phyloP scores from a whole-genome alignment of 148 eudicot species.

The Arctostaphylos glauca region DNA sequence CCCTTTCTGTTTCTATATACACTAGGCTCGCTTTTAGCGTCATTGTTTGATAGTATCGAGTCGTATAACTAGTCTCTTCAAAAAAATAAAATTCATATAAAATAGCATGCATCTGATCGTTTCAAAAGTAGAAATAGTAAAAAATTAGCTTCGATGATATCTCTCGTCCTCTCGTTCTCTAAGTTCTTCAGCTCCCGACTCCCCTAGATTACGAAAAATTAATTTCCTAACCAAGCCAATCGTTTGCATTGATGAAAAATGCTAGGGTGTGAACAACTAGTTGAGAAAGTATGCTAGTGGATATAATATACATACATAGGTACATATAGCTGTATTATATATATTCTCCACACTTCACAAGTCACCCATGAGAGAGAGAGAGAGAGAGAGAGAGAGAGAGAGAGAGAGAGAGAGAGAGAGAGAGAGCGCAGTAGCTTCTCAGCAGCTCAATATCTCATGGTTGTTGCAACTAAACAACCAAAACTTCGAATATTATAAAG shows the following conservation, averaged over 20 bases:
- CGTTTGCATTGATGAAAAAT: too few species aligned
- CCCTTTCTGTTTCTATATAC: too few species aligned
- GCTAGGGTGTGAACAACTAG: neutral
- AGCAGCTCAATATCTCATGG: constrained; percentile 25
- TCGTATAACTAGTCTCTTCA: neutral
- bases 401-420: neutral
- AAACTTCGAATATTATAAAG: neutral
- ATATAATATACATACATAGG: neutral
- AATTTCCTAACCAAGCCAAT: too few species aligned
- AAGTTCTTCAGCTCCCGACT: too few species aligned
- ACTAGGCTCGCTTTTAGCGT: neutral
- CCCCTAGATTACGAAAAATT: too few species aligned
- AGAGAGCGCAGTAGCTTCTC: constrained; percentile 24
- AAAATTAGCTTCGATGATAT: neutral
- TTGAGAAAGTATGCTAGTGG: constrained; percentile 10
- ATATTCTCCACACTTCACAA: constrained; percentile 1
- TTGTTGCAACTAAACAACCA: constrained; percentile 30
- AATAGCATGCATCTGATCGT: neutral
- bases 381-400: constrained; percentile 14
- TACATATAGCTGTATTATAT: neutral
- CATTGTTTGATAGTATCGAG: neutral
- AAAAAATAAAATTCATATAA: neutral
- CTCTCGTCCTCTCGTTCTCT: too few species aligned
- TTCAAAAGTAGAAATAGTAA: neutral
- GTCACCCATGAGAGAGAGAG: neutral